These are phyloP conservation scores for Candida gigantensis DNA, from an alignment of 1,139 yeast genomes.

Conservation along the genomic window DNA sequence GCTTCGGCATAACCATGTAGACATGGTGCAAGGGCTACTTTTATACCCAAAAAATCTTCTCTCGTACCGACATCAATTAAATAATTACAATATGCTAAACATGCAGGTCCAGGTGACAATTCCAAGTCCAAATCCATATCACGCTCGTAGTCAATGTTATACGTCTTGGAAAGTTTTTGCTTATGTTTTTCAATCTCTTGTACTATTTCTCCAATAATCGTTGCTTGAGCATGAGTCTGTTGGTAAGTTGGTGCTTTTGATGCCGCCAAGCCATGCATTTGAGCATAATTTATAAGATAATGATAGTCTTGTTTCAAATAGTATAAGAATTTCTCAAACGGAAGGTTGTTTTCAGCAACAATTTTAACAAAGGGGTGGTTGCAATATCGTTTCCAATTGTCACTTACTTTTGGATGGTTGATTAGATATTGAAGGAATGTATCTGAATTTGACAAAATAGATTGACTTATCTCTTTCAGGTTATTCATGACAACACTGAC, in stretches of 20 bases:
- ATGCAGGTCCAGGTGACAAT: conserved; percentile 55
- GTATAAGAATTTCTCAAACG: conserved; percentile 51
- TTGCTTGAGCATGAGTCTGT: conserved; percentile 53
- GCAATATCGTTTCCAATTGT: conserved; percentile 59
- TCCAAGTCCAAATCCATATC: conserved; percentile 41
- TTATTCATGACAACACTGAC: conserved; percentile 13
- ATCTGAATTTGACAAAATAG: conserved; percentile 6
- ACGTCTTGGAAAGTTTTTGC: conserved; percentile 45
- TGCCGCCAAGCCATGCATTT: conserved; percentile 66
- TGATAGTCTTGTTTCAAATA: conserved; percentile 73
- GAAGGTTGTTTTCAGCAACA: conserved; percentile 55
- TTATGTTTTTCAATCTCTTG: conserved; percentile 60
- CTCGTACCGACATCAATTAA: conserved; percentile 52
- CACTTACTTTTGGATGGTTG: conserved; percentile 54
- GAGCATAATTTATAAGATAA: conserved; percentile 68
- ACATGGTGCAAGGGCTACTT: conserved; percentile 75
- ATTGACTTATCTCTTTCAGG: conserved; percentile 2
- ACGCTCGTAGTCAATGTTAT: conserved; percentile 47
- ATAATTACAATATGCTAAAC: conserved; percentile 61
- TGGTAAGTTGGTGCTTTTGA: conserved; percentile 59
- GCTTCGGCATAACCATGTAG: conserved; percentile 71
- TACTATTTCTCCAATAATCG: conserved; percentile 53
- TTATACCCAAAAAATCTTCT: conserved; percentile 63
- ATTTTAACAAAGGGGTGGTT: conserved; percentile 62
- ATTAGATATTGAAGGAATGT: conserved; percentile 47